Base-by-base conservation (phyloP, 2,329 filamentous ascomycete species). In the Aureobasidium sp. region DNA sequence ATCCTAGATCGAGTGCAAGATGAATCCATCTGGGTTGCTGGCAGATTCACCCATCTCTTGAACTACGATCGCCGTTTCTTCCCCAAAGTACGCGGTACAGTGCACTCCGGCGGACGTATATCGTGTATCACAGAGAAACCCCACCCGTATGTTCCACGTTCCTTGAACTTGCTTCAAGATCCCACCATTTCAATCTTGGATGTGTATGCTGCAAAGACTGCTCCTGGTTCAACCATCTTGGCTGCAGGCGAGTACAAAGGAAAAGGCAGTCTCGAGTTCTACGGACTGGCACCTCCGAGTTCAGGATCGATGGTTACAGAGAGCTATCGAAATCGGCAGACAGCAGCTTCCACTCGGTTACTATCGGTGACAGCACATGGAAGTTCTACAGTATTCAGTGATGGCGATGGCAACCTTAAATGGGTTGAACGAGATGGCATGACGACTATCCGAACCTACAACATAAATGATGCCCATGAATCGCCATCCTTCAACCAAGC, bases 231-330 rank as follows among this genome's bases (percentile, higher is more conserved):
- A 49, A 91, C 88, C 0, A 75, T 97, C 30, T 83, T 96, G 57
- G 90, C 91, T 3, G 90, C 89, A 42, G 93, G 92, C 5, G 90
- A 93, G 70, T 97, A 97, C 76, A 95, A 94, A 67, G 90, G 88
- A 36, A 92, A 94, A 72, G 93, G 93, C 0, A 92, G 89, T 0
- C 78, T 97, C 2, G 93, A 97, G 70, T 77, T 96, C n/a, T 96
- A 96, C 72, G 85, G 86, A 15, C 75, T 90, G 1, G 64, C 68
- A 9, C 55, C 62, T 13, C 78, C 75, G 29, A 74, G 74, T 15
- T 59, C 67, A 67, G 13, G 65, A 64, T 59, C 63, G 63, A 66
- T 30, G 9, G 29, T 59, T 27, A 13, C 37, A 45, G 49, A 59
- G 34, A 62, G 58, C 36, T 84, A 86, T 72, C 86, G 87, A 66